Evolutionary conservation across 169 alveolate genomes (phyloP), one percentile per base, ranked within the genome.

Genomic region (Theileria equi): DNA sequence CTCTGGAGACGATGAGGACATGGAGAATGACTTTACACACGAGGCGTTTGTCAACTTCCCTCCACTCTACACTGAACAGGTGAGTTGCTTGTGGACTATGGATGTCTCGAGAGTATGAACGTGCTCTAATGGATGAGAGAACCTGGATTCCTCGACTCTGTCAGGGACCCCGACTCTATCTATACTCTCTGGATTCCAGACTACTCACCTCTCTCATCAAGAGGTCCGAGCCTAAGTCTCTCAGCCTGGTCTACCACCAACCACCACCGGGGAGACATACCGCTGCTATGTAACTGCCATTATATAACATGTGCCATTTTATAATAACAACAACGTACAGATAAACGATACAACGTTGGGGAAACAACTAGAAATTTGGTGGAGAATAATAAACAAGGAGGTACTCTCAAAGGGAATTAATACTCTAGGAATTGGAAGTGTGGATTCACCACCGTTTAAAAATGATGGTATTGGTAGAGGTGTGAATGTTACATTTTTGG

Each of bases 1-100:
- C n/a, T n/a, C n/a, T n/a, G n/a, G n/a, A n/a, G n/a, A n/a, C n/a
- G n/a, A n/a, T n/a, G n/a, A n/a, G n/a, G n/a, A n/a, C n/a, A n/a
- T n/a, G n/a, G n/a, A n/a, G n/a, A n/a, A n/a, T n/a, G n/a, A n/a
- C n/a, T n/a, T n/a, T 54, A 54, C 66, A 41, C 57, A 60, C 44
- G 68, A 17, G 5, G n/a, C 7, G 6, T 74, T 63, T 41, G 16
- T 11, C 23, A 50, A 77, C 23, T 77, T 67, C 35, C 86, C 86
- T 11, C 86, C 86, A 19, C 58, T 77, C 29, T 77, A 77, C 34
- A 77, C 86, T 1, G 86, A 77, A 58, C 86, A 77, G 76, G 86
- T 77, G 17, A 34, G 16, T 17, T 6, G 57, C 28, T 31, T 32
- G n/a, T 17, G 25, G 16, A 57, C 23, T 11, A 36, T 57, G n/a